These are phyloP conservation scores for Mercurialis annua DNA, from an alignment of 345 rosid species.

Conservation along the genomic window DNA sequence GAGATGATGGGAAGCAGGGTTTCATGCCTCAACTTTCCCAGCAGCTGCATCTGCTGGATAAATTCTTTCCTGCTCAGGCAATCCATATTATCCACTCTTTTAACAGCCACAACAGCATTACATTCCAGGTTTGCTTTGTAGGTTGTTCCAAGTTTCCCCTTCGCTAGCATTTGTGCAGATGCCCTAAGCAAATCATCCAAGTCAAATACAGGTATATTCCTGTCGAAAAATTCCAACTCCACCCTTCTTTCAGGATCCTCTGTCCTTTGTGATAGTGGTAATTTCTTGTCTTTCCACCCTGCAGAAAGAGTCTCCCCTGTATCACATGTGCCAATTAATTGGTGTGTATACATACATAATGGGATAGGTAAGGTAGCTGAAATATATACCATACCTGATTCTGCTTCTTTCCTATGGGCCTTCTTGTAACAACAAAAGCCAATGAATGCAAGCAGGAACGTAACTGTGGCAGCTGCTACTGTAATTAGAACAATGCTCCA, in stretches of 20 bases:
- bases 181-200: conserved; percentile 58
- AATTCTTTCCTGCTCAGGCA: conserved; percentile 44
- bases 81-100: conserved; percentile 38
- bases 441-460: conserved; percentile 23
- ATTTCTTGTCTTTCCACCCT: conserved; percentile 22
- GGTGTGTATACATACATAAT: background rate
- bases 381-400: conserved; percentile 18
- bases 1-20: conserved; percentile 44
- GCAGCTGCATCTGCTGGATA: conserved; percentile 45
- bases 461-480: conserved; percentile 30
- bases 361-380: background rate
- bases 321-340: background rate
- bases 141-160: conserved; percentile 46
- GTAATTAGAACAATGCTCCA: conserved; percentile 34
- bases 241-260: conserved; percentile 42
- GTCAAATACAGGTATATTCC: conserved; percentile 36
- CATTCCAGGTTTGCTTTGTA: conserved; percentile 49
- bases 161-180: conserved; percentile 50
- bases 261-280: conserved; percentile 12
- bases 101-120: conserved; percentile 40
- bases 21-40: conserved; percentile 49
- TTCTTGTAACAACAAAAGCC: conserved; percentile 32
- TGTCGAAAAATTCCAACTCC: conserved; percentile 44
- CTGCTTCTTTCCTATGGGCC: conserved; percentile 15
- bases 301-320: conserved; percentile 5